These are phyloP conservation scores for Ascodesmis nigricans DNA, from an alignment of 495 filamentous ascomycete species.

Conservation along the genomic window DNA sequence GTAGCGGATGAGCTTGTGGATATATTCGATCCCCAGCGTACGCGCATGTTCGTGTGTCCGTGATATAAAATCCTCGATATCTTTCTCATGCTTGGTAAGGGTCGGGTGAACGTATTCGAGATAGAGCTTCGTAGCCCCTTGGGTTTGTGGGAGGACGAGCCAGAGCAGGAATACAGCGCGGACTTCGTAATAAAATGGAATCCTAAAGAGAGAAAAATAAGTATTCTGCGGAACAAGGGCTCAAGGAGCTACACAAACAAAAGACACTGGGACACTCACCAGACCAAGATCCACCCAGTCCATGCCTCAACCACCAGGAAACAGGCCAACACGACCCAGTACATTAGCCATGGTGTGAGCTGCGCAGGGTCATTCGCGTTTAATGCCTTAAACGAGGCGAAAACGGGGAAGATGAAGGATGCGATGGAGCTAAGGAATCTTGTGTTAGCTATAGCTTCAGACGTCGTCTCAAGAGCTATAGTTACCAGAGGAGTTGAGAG, in stretches of 20 bases:
- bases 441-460: conserved; percentile 11
- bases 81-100: conserved; percentile 61
- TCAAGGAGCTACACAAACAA: too few species aligned
- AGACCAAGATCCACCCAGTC: conserved; percentile 63
- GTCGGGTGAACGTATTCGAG: conserved; percentile 69
- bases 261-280: conserved; percentile 30
- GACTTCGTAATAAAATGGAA: conserved; percentile 88
- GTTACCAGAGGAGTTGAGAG: conserved; percentile 60
- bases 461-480: conserved; percentile 12
- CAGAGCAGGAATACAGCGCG: conserved; percentile 75
- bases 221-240: too few species aligned
- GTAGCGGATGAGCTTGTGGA: conserved; percentile 56
- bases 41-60: conserved; percentile 58
- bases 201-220: too few species aligned
- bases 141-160: conserved; percentile 90
- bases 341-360: conserved; percentile 97
- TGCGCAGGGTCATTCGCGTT: conserved; percentile 76
- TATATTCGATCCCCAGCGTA: conserved; percentile 54
- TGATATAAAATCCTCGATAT: conserved; percentile 80
- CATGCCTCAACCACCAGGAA: conserved; percentile 67
- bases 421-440: conserved; percentile 42
- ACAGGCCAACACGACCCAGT: conserved; percentile 83
- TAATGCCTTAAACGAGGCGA: conserved; percentile 95
- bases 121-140: conserved; percentile 73
- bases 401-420: conserved; percentile 85